Conservation (phyloP, 805 yeast species). For the Komagataella pseudopastoris region DNA sequence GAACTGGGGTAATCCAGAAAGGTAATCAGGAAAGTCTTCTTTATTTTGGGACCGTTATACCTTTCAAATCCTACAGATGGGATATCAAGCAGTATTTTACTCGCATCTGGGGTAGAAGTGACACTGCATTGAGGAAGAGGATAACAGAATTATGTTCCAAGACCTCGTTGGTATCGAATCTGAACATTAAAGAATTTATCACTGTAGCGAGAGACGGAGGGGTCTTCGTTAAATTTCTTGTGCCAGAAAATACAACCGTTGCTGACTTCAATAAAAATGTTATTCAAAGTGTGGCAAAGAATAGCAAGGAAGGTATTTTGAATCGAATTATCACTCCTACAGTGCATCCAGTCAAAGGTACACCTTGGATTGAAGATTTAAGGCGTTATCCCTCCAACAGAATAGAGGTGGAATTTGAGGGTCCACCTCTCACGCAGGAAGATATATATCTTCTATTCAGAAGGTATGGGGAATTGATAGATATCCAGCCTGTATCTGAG, state of each 20-base stretch:
- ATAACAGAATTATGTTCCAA: constrained; percentile 12
- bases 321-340: constrained; percentile 35
- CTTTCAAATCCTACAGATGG: constrained; percentile 25
- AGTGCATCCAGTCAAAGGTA: constrained; percentile 71
- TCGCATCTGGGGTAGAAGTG: constrained; percentile 22
- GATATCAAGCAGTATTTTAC: constrained; percentile 31
- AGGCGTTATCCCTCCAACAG: constrained; percentile 57
- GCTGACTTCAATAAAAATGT: constrained; percentile 41
- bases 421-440: constrained; percentile 67
- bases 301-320: constrained; percentile 15
- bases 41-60: constrained; percentile 43
- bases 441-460: constrained; percentile 66
- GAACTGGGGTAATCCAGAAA: constrained; percentile 43
- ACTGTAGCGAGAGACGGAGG: constrained; percentile 85
- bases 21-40: constrained; percentile 34
- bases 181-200: constrained; percentile 44
- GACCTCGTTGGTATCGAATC: constrained; percentile 2
- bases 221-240: constrained; percentile 68
- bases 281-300: constrained; percentile 18
- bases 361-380: constrained; percentile 94
- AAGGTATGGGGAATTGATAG: constrained; percentile 74
- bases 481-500: constrained; percentile 39
- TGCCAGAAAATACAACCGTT: constrained; percentile 36
- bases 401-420: constrained; percentile 61
- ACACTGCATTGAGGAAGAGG: constrained; percentile 17